Evolutionary conservation across 371 early-diverging fungal species (phyloP).

Genomic region (Apophysomyces sp.): DNA sequence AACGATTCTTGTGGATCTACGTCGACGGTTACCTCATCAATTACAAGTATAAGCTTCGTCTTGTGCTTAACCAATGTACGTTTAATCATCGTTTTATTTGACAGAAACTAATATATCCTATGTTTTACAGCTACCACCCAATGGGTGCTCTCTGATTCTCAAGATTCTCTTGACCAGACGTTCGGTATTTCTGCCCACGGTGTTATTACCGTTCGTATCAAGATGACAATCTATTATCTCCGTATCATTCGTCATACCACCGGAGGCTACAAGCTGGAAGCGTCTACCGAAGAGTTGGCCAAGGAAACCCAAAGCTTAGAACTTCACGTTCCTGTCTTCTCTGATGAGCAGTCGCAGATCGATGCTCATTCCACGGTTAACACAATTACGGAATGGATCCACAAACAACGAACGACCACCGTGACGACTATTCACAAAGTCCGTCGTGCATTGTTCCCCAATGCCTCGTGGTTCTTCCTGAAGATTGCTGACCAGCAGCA

Average conservation of each 20-base stretch:
- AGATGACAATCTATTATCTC: constrained; percentile 32
- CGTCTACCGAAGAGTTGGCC: constrained; percentile 3
- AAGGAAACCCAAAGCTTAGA: constrained; percentile 19
- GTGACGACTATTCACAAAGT: constrained; percentile 7
- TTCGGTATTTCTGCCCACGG: constrained; percentile 32
- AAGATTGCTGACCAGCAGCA: constrained; percentile 21
- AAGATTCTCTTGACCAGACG: constrained; percentile 29
- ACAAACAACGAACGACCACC: constrained; percentile 24
- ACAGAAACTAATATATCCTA: too few species aligned
- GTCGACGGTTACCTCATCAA: constrained; percentile 55
- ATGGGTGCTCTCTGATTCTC: constrained; percentile 37
- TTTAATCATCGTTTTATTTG: too few species aligned
- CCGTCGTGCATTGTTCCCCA: constrained; percentile 38
- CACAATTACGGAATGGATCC: constrained; percentile 18
- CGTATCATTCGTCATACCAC: constrained; percentile 21
- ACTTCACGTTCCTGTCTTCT: constrained; percentile 33
- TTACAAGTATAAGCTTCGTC: constrained; percentile 45
- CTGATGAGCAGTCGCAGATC: constrained; percentile 25
- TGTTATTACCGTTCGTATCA: constrained; percentile 27
- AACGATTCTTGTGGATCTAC: constrained; percentile 53
- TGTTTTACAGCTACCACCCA: constrained; percentile 17
- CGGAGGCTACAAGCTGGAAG: constrained; percentile 17
- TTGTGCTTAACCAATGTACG: constrained; percentile 5
- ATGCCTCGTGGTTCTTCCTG: constrained; percentile 40
- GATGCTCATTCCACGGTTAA: constrained; percentile 11